Base-by-base conservation (phyloP, 306 rosid species). In the Coriaria nepalensis region DNA sequence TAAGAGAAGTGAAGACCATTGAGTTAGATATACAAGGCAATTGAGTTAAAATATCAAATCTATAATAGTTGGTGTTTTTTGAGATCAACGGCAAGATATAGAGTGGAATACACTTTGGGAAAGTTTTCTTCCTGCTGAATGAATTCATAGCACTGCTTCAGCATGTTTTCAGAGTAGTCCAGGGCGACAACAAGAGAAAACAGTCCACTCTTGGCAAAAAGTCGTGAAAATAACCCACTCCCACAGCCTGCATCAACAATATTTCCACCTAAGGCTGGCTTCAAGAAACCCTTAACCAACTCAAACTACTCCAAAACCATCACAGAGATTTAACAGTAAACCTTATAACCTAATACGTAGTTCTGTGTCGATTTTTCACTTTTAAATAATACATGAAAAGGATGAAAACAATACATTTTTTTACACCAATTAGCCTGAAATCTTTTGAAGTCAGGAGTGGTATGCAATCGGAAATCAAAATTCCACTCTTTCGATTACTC, bases 131-230 rank as follows among this genome's bases (percentile, higher is more conserved):
- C 92, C 83, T 77, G 82, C 76, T 81, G 56, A 65, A 85, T 59
- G 70, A 84, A 90, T 37, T 69, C 95, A 53, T 77, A 77, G 67
- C 94, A 84, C 67, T 90, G 73, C 56, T 47, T 65, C 77, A 90
- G 63, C 97, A 90, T 90, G 80, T 69, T 90, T 64, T 90, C 95
- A 8, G 97, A 90, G 73, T 84, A 90, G 65, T 84, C 97, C 45
- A 90, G 73, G 55, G 94, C 97, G 60, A 81, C 82, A 65, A 77
- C 82, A 37, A 44, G 71, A 49, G 93, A 81, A 79, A 84, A 90
- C 60, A 81, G 59, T 47, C 87, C 77, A 60, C 95, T 90, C 79
- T 84, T 77, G 48, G 95, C 79, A 59, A 90, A 84, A 49, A 77
- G 69, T 77, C 95, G 77, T 47, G 97, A 81, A 73, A 90, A 84